These are phyloP conservation scores for Tilletia caries DNA, from an alignment of 1,284 basidiomycete genomes.

Conservation along the genomic window DNA sequence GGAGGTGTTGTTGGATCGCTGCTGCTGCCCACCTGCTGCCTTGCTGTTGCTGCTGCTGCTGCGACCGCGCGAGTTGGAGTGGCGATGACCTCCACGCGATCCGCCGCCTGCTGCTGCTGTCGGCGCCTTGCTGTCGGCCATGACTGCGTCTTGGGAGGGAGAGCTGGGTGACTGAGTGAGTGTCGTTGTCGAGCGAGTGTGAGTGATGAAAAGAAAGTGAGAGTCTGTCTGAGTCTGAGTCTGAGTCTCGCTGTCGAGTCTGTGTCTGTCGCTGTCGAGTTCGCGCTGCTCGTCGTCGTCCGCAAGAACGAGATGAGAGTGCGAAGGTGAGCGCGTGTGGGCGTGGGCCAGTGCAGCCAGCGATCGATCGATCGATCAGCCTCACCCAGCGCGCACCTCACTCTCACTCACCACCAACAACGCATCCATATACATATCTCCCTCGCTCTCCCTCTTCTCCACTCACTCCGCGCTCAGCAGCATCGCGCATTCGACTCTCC, in stretches of 20 bases:
- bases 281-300: not conserved
- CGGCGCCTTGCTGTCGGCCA: constrained; percentile 1
- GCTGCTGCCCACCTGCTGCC: too few relatives aligned
- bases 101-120: constrained; percentile 8
- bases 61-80: constrained; percentile 10
- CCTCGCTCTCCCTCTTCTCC: too few relatives aligned
- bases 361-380: too few relatives aligned
- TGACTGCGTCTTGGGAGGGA: not conserved
- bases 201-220: not conserved
- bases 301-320: not conserved
- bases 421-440: too few relatives aligned
- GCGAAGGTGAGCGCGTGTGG: too few relatives aligned
- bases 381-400: too few relatives aligned
- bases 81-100: not conserved
- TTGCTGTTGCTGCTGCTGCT: not conserved
- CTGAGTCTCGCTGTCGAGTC: not conserved
- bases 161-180: not conserved
- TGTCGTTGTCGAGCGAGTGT: not conserved
- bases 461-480: too few relatives aligned
- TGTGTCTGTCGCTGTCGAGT: not conserved
- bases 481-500: too few relatives aligned
- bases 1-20: too few relatives aligned
- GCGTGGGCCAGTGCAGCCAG: too few relatives aligned
- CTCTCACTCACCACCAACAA: too few relatives aligned
- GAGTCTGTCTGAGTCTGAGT: not conserved